These are phyloP conservation scores for Penicillium argentinense DNA, from an alignment of 495 filamentous ascomycete genomes.

Conservation along the genomic window DNA sequence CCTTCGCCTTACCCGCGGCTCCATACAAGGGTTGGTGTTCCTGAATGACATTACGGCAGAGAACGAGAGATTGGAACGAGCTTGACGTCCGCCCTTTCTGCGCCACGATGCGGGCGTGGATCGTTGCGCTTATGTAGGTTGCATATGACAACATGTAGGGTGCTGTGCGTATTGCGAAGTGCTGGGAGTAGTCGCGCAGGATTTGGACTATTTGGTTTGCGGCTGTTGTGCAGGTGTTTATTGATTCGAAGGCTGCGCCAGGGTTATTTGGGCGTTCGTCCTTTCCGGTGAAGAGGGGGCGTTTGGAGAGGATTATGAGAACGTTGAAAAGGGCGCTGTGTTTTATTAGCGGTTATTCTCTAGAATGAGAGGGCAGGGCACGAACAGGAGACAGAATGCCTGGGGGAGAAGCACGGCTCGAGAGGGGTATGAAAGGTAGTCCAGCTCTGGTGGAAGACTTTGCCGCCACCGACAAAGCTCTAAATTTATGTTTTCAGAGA, in stretches of 20 bases:
- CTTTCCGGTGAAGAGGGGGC: conserved; percentile 23
- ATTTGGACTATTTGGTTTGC: conserved; percentile 34
- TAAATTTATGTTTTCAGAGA: conserved; percentile 22
- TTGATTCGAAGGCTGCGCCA: conserved; percentile 26
- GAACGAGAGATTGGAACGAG: conserved; percentile 20
- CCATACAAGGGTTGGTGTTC: conserved; percentile 22
- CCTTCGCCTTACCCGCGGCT: conserved; percentile 25
- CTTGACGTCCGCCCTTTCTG: conserved; percentile 23
- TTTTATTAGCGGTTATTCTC: background rate
- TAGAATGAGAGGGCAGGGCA: background rate
- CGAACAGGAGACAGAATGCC: conserved; percentile 27
- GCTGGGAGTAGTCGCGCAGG: conserved; percentile 25
- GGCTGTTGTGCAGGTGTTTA: conserved; percentile 28
- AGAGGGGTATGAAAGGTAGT: conserved; percentile 19
- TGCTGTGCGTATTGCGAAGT: conserved; percentile 26
- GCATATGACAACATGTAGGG: conserved; percentile 37
- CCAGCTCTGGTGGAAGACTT: conserved; percentile 24
- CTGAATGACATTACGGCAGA: conserved; percentile 18
- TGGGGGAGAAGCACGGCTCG: conserved; percentile 19
- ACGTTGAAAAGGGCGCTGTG: conserved; percentile 31
- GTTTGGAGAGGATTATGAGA: conserved; percentile 29
- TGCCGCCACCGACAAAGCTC: conserved; percentile 24
- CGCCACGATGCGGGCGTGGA: conserved; percentile 30
- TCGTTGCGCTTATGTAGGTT: conserved; percentile 35
- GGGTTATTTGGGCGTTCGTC: conserved; percentile 8